phyloP scores from a whole-genome alignment of 352 stramenopile species.

The Phytophthora macrochlamydospora region DNA sequence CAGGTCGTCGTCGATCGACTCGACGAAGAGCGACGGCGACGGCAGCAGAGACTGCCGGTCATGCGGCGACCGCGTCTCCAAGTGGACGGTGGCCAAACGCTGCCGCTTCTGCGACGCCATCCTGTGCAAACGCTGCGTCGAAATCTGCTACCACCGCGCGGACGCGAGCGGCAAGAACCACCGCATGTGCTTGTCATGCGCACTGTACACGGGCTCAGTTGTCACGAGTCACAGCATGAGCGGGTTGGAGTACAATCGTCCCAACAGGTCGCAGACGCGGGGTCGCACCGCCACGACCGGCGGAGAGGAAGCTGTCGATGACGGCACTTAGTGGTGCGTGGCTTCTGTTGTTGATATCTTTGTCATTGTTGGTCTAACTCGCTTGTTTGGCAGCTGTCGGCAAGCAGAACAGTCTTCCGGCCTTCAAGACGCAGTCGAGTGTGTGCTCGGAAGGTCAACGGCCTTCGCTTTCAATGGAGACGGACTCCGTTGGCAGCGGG shows the following conservation, averaged over 20 bases:
- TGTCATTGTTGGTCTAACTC: not conserved
- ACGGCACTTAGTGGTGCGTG: conserved; percentile 23
- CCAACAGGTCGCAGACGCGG: conserved; percentile 13
- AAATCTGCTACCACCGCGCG: conserved; percentile 52
- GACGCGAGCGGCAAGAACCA: conserved; percentile 51
- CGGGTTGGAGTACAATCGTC: conserved; percentile 13
- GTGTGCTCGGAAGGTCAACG: conserved; percentile 27
- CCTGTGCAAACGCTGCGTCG: conserved; percentile 66
- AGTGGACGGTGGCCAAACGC: conserved; percentile 64
- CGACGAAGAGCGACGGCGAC: conserved; percentile 16
- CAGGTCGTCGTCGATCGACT: conserved; percentile 18
- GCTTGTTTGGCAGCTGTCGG: conserved; percentile 10
- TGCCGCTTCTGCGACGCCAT: conserved; percentile 68
- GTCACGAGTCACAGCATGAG: conserved; percentile 23
- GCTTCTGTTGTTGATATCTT: not conserved
- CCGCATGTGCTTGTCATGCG: conserved; percentile 63
- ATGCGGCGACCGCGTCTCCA: conserved; percentile 61
- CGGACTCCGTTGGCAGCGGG: conserved; percentile 39
- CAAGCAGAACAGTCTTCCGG: conserved; percentile 30
- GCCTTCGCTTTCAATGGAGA: conserved; percentile 37
- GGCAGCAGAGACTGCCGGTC: conserved; percentile 46
- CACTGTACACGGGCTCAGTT: conserved; percentile 32
- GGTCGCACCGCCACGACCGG: conserved; percentile 18
- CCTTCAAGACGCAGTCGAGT: conserved; percentile 23
- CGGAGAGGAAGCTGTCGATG: conserved; percentile 17